phyloP scores from a whole-genome alignment of 257 asterid species.

The Nicotiana benthamiana region DNA sequence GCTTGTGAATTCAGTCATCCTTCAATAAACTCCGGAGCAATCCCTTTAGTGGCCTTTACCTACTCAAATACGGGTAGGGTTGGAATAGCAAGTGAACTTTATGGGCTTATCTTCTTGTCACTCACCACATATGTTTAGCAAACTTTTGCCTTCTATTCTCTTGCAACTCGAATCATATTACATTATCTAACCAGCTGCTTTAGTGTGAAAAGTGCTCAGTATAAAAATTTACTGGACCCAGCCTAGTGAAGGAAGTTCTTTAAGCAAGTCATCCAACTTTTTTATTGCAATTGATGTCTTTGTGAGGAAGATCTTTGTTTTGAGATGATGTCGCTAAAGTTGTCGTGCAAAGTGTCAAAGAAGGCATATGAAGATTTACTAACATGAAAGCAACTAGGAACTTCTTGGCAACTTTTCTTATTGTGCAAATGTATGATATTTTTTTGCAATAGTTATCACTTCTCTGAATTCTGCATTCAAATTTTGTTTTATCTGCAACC shows the following conservation, averaged over 20 bases:
- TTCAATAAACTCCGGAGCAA: background rate
- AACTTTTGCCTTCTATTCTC: background rate
- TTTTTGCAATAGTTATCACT: background rate
- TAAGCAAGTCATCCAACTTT: background rate
- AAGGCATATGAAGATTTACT: background rate
- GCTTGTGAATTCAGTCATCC: background rate
- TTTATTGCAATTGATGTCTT: background rate
- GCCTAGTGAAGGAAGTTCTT: background rate
- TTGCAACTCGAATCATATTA: background rate
- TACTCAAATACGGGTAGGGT: background rate
- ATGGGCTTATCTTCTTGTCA: background rate
- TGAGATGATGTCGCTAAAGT: background rate
- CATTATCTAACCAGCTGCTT: background rate
- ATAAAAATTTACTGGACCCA: background rate
- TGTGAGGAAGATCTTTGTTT: background rate
- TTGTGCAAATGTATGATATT: background rate
- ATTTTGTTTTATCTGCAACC: background rate
- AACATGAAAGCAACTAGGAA: background rate
- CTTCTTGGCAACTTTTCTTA: background rate
- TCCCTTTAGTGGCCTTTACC: background rate
- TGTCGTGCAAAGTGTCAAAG: background rate
- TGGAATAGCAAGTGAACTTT: background rate
- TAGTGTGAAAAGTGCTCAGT: background rate
- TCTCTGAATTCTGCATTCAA: background rate
- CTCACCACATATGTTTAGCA: background rate